phyloP scores from a whole-genome alignment of 1,284 basidiomycete species.

The Wallemia mellicola region DNA sequence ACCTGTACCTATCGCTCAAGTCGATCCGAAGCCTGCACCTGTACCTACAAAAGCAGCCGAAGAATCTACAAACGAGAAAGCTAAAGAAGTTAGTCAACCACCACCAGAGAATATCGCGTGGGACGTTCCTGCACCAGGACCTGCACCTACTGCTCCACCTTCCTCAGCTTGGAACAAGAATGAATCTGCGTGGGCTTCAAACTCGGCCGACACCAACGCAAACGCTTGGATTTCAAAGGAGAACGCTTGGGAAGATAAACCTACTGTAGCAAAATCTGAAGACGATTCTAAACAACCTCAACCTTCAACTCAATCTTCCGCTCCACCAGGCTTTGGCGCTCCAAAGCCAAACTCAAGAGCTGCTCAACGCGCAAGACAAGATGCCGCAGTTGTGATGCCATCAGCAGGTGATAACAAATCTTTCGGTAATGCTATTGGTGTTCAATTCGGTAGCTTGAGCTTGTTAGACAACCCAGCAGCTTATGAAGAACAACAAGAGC shows the following conservation, averaged over 20 bases:
- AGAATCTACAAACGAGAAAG: no score
- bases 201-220: not conserved
- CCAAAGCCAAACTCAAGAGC: not conserved
- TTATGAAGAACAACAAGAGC: not conserved
- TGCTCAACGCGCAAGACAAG: not conserved
- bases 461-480: not conserved
- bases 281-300: not conserved
- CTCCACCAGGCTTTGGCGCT: not conserved
- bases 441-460: not conserved
- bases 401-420: not conserved
- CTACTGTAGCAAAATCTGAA: no score
- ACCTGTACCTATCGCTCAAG: not conserved
- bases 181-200: not conserved
- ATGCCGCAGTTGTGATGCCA: not conserved
- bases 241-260: not conserved
- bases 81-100: not conserved
- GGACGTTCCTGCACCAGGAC: not conserved
- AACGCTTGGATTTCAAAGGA: not conserved
- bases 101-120: not conserved
- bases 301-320: not conserved
- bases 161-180: not conserved
- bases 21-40: not conserved
- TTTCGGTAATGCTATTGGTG: not conserved
- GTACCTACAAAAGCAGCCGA: no score
- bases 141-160: no score